A percentile compares a stretch with the other conserved stretches of the same genome.
Evolutionary conservation across 208 protist genomes (phyloP).

Genomic region (Trypanosoma brucei): DNA sequence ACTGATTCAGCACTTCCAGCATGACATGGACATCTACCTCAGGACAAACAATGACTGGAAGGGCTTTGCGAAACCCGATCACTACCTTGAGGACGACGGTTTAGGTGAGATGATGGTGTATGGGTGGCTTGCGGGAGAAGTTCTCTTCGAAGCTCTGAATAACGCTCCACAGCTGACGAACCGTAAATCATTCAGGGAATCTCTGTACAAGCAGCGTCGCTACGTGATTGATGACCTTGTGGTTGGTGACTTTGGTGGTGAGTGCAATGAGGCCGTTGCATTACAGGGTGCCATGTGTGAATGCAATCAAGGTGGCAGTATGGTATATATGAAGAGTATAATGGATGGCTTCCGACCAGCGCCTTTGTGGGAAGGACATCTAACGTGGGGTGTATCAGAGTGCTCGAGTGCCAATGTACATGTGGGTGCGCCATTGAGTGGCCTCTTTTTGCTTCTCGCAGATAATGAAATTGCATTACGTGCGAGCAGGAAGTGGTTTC

Average conservation of each 20-base stretch:
- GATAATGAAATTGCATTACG: background rate
- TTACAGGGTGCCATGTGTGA: conserved; percentile 7
- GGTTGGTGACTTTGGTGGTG: conserved; percentile 24
- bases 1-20: conserved; percentile 21
- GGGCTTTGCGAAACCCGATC: background rate
- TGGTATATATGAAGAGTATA: conserved; percentile 12
- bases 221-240: conserved; percentile 23
- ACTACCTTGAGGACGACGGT: conserved; percentile 17
- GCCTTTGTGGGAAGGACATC: background rate
- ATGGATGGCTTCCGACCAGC: background rate
- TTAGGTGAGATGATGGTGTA: conserved; percentile 17
- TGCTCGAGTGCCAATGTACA: background rate
- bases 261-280: background rate
- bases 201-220: conserved; percentile 21
- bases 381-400: conserved; percentile 1
- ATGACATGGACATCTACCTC: conserved; percentile 22
- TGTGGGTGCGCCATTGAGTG: background rate
- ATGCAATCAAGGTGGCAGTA: conserved; percentile 19
- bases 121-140: conserved; percentile 1
- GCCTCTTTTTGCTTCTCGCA: background rate
- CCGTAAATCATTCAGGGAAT: conserved; percentile 6
- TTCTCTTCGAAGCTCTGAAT: background rate
- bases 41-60: conserved; percentile 1
- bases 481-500: too few relatives aligned
- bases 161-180: background rate